phyloP scores from a whole-genome alignment of 352 stramenopile species.

The Globisporangium radiosum region DNA sequence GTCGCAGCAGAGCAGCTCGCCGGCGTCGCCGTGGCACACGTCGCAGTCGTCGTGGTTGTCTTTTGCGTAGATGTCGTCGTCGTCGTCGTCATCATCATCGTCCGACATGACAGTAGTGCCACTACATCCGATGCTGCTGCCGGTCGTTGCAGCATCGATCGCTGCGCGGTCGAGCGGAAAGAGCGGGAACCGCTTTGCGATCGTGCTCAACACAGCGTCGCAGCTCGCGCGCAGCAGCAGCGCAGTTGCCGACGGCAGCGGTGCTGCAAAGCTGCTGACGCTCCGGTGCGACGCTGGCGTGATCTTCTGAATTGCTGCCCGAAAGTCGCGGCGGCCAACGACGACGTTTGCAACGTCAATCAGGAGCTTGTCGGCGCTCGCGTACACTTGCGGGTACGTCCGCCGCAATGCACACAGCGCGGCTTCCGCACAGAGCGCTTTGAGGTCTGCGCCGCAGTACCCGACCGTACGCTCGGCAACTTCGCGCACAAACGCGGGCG shows the following conservation, averaged over 20 bases:
- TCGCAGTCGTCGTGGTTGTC: constrained; percentile 60
- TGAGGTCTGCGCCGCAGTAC: constrained; percentile 90
- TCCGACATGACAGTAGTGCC: constrained; percentile 7
- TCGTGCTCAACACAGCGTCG: constrained; percentile 27
- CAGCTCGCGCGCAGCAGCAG: constrained; percentile 36
- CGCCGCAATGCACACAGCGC: constrained; percentile 84
- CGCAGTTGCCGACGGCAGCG: constrained; percentile 56
- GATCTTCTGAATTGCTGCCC: constrained; percentile 72
- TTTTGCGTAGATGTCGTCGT: constrained; percentile 67
- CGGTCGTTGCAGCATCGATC: constrained; percentile 26
- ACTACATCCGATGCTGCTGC: neutral
- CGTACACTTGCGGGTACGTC: constrained; percentile 85
- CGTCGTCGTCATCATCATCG: constrained; percentile 29
- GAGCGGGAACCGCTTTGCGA: constrained; percentile 52
- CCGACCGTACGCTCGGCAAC: constrained; percentile 81
- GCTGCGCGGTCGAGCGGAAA: constrained; percentile 46
- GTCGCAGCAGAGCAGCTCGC: constrained; percentile 53
- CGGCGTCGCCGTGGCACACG: constrained; percentile 56
- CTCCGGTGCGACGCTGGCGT: constrained; percentile 70
- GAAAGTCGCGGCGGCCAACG: constrained; percentile 68
- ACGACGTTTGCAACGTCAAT: constrained; percentile 70
- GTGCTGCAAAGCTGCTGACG: constrained; percentile 64
- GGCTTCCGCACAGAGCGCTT: constrained; percentile 86
- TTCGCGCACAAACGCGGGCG: constrained; percentile 52
- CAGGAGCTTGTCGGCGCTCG: constrained; percentile 66